Conservation (phyloP, 108 stramenopile species). For the Nitzschia palea region DNA sequence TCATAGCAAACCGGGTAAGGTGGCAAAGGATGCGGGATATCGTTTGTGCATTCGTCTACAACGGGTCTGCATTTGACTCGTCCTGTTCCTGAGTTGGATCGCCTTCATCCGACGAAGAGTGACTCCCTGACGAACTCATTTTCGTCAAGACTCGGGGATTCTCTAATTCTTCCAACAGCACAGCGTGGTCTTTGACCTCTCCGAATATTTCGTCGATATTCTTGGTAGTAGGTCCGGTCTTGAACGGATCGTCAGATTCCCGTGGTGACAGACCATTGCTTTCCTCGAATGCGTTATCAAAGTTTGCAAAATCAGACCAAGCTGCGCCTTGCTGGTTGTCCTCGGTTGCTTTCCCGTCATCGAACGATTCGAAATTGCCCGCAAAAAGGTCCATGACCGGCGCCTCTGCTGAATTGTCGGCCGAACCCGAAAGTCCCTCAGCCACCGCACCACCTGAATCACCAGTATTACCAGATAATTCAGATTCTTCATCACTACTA, state of each 20-base stretch:
- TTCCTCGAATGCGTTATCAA: conserved; percentile 59
- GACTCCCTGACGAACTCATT: neutral
- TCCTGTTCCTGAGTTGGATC: neutral
- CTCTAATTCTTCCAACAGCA: conserved; percentile 16
- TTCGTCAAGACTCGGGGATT: neutral
- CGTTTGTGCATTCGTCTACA: neutral
- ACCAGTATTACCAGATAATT: conserved; percentile 32
- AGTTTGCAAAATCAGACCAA: conserved; percentile 68
- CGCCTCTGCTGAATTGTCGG: conserved; percentile 10
- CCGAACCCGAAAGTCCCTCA: conserved; percentile 20
- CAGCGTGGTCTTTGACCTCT: conserved; percentile 25
- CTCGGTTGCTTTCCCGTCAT: neutral
- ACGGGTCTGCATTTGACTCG: neutral
- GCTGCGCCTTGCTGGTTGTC: conserved; percentile 2
- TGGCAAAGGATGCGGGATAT: too few species aligned
- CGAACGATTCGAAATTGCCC: conserved; percentile 59
- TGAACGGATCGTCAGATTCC: neutral
- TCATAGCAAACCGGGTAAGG: too few species aligned
- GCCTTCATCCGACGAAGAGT: conserved; percentile 9
- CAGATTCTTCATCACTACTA: conserved; percentile 36
- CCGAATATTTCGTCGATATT: conserved; percentile 34
- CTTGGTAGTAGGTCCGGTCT: neutral
- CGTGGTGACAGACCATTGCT: neutral
- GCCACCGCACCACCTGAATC: conserved; percentile 26
- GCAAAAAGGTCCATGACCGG: conserved; percentile 81